phyloP scores from a whole-genome alignment of 2,329 filamentous ascomycete species.

The Pseudomassariella vexata region DNA sequence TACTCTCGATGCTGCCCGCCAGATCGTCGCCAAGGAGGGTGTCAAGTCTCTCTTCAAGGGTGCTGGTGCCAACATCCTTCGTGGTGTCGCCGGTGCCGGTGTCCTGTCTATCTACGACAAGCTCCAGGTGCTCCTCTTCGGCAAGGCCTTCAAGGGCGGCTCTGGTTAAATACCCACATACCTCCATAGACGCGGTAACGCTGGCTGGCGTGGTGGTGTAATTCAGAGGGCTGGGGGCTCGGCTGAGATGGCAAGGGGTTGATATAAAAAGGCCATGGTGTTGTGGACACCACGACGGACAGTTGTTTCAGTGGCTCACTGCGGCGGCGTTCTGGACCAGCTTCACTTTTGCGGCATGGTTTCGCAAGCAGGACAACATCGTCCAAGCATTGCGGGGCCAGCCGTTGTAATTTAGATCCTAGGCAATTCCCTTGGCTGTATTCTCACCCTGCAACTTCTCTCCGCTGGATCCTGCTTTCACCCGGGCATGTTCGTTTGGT shows the following conservation, averaged over 20 bases:
- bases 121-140: constrained; percentile 98
- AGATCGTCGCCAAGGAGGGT: constrained; percentile 98
- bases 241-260: constrained; percentile 29
- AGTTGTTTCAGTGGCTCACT: constrained; percentile 29
- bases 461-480: constrained; percentile 24
- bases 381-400: constrained; percentile 42
- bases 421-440: constrained; percentile 48
- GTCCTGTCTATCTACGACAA: constrained; percentile 99
- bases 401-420: constrained; percentile 61
- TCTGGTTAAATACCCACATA: constrained; percentile 40
- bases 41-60: constrained; percentile 99
- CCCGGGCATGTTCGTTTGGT: constrained; percentile 23
- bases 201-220: constrained; percentile 28
- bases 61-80: constrained; percentile 99
- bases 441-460: constrained; percentile 30
- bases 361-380: constrained; percentile 27
- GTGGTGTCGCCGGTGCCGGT: constrained; percentile 99
- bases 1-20: constrained; percentile 88
- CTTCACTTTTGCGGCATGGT: constrained; percentile 26
- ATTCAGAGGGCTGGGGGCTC: constrained; percentile 20
- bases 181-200: constrained; percentile 35
- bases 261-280: constrained; percentile 33
- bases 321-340: constrained; percentile 30
- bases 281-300: constrained; percentile 42
- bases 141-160: constrained; percentile 91